Percentiles rank a stretch among this genome's conserved stretches.
Evolutionary conservation across 306 rosid species (phyloP).

Genomic region (Acacia acuminata): DNA sequence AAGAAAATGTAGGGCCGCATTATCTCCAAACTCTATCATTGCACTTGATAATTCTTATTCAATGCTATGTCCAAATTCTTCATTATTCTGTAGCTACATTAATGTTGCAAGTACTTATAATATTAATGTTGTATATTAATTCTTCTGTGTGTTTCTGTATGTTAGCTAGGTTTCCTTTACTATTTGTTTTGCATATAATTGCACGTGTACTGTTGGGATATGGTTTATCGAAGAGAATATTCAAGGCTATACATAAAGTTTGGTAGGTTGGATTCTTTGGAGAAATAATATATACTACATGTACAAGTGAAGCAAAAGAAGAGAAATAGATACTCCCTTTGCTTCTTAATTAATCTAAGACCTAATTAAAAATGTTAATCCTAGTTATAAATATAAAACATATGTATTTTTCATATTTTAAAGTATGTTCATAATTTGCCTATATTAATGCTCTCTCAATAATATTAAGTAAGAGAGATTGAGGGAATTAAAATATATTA

Average conservation of each 20-base stretch:
- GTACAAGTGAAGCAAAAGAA: neutral
- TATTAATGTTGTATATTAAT: too few relatives aligned
- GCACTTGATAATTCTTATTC: neutral
- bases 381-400: too few relatives aligned
- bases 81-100: neutral
- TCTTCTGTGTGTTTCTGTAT: neutral
- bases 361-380: too few relatives aligned
- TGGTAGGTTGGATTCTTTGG: neutral
- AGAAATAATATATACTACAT: neutral
- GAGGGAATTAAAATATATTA: too few relatives aligned
- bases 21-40: neutral
- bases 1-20: neutral
- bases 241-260: neutral
- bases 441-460: too few relatives aligned
- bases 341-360: neutral
- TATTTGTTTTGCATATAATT: neutral
- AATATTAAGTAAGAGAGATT: too few relatives aligned
- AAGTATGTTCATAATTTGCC: too few relatives aligned
- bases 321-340: too few relatives aligned
- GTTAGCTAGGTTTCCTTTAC: neutral
- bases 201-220: neutral
- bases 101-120: neutral
- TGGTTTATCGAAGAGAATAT: neutral
- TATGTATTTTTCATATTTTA: too few relatives aligned
- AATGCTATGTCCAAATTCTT: neutral